Evolutionary conservation across 2,329 filamentous ascomycete genomes (phyloP).

Genomic region (Bipolaris victoriae): DNA sequence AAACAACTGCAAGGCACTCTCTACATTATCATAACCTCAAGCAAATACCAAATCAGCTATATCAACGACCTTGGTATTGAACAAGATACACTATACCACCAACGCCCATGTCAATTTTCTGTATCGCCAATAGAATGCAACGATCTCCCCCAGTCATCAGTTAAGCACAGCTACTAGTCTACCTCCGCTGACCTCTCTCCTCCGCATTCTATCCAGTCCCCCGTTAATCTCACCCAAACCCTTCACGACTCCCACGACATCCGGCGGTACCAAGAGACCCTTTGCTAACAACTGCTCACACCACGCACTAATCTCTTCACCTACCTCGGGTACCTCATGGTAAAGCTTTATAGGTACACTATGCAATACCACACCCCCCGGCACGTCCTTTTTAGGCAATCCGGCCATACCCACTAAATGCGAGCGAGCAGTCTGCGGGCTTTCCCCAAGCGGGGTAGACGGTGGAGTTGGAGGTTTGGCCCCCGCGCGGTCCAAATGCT

Average conservation of each 20-base stretch:
- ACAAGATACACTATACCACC: not conserved
- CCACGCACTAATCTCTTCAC: constrained; percentile 69
- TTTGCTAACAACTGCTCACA: constrained; percentile 68
- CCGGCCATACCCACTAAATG: constrained; percentile 74
- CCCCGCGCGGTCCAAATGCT: constrained; percentile 14
- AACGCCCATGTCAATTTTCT: not conserved
- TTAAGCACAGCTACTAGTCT: constrained; percentile 60
- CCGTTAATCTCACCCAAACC: constrained; percentile 71
- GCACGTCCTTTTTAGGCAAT: constrained; percentile 62
- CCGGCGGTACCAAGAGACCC: constrained; percentile 63
- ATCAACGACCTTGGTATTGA: not conserved
- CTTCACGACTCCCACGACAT: constrained; percentile 68
- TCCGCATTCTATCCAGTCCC: constrained; percentile 69
- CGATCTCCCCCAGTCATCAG: not conserved
- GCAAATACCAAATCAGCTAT: no score
- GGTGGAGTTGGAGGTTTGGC: constrained; percentile 35
- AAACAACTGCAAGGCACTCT: not conserved
- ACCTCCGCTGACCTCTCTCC: constrained; percentile 70
- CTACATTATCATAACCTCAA: no score
- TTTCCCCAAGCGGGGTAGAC: constrained; percentile 30
- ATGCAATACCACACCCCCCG: constrained; percentile 61
- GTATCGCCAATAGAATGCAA: not conserved
- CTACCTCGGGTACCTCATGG: constrained; percentile 69
- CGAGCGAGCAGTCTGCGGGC: constrained; percentile 34
- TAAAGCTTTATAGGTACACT: constrained; percentile 78